Percentiles rank a stretch among this genome's conserved stretches.
Evolutionary conservation across 768 basidiomycete genomes (phyloP).

Genomic region (Candolleomyces aberdarensis): DNA sequence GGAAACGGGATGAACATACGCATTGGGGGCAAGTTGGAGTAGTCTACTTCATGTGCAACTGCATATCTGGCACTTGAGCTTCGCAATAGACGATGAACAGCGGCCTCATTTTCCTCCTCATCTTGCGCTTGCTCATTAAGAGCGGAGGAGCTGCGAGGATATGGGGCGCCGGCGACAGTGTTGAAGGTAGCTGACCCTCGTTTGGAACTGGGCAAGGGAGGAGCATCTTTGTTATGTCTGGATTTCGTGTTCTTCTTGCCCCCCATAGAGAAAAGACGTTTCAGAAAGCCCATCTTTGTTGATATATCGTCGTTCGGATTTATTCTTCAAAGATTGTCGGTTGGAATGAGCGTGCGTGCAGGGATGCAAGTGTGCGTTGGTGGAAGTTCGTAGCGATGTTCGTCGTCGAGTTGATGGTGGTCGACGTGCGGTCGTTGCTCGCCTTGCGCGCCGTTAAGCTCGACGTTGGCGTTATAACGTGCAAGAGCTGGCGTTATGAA

Average conservation of each 20-base stretch:
- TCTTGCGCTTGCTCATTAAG: conserved; percentile 15
- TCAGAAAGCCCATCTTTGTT: conserved; percentile 60
- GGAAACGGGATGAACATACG: conserved; percentile 45
- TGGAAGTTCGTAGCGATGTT: neutral
- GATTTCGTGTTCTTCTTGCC: conserved; percentile 55
- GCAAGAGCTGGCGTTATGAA: neutral
- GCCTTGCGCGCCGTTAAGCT: neutral
- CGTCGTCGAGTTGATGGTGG: neutral
- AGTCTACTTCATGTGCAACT: conserved; percentile 53
- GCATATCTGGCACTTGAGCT: conserved; percentile 70
- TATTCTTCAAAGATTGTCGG: neutral
- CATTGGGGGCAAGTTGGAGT: conserved; percentile 59
- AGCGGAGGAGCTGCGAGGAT: neutral
- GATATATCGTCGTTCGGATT: neutral
- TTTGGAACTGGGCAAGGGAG: conserved; percentile 15
- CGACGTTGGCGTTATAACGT: neutral
- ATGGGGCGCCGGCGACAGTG: conserved; percentile 2
- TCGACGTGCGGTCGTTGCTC: neutral
- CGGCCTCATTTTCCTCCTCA: conserved; percentile 52
- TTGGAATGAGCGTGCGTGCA: neutral
- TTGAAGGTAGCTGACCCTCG: conserved; percentile 5
- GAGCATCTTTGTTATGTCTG: conserved; percentile 20
- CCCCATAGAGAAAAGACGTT: conserved; percentile 66
- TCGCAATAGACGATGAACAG: conserved; percentile 54
- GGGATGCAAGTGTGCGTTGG: too few relatives aligned